A percentile compares a stretch with the other conserved stretches of the same genome.
phyloP scores from a whole-genome alignment of 352 stramenopile genomes.

The Globisporangium viniferum region DNA sequence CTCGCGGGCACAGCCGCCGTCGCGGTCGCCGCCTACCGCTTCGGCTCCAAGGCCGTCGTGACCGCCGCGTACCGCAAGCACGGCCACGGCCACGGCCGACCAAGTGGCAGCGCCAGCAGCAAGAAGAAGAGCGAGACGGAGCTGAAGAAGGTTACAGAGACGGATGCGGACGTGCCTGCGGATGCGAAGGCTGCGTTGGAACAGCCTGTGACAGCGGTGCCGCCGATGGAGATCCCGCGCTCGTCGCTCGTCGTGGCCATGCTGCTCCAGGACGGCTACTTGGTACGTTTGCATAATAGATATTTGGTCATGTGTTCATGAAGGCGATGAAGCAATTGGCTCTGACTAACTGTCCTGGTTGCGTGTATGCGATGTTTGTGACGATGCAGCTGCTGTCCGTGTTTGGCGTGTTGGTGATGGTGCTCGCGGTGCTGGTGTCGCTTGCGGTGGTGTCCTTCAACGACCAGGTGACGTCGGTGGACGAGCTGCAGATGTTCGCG shows the following conservation, averaged over 20 bases:
- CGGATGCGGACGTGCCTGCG: constrained; percentile 2
- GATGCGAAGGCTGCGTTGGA: not conserved
- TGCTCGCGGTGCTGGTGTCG: constrained; percentile 50
- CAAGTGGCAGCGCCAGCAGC: not conserved
- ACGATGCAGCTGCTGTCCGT: constrained; percentile 28
- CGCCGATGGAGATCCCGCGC: constrained; percentile 17
- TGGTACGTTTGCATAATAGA: constrained; percentile 24
- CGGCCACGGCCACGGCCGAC: not conserved
- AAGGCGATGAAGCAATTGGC: not conserved
- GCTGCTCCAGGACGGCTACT: constrained; percentile 43
- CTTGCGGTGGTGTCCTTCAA: constrained; percentile 41
- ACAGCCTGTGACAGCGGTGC: constrained; percentile 4
- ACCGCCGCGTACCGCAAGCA: constrained; percentile 16
- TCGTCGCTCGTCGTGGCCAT: constrained; percentile 36
- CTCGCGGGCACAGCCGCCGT: constrained; percentile 31
- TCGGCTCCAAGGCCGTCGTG: constrained; percentile 17
- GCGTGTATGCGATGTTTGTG: not conserved
- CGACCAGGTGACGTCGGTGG: constrained; percentile 41
- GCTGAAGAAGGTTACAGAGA: not conserved
- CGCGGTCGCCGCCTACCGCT: constrained; percentile 27
- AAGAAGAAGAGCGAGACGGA: not conserved
- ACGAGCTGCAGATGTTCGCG: constrained; percentile 63
- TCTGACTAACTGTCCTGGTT: not conserved
- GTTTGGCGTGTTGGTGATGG: constrained; percentile 56
- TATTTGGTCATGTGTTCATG: no score